These are phyloP conservation scores for Epichloe baconii DNA, from an alignment of 2,329 filamentous ascomycete species.

Conservation along the genomic window DNA sequence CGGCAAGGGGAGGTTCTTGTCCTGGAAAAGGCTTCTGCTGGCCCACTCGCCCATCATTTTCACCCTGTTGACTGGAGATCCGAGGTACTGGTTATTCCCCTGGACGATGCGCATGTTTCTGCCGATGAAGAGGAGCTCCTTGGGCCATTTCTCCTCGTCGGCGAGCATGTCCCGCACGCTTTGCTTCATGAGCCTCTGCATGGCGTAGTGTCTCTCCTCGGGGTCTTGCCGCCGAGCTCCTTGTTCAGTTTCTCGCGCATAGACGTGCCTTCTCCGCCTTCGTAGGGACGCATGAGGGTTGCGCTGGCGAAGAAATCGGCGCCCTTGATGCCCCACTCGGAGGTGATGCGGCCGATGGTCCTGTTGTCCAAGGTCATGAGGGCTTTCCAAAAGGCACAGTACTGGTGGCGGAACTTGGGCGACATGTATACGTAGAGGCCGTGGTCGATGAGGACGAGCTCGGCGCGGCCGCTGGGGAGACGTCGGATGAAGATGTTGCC, in stretches of 20 bases:
- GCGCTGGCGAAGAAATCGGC: slow-evolving; percentile 85
- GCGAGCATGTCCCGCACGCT: slow-evolving; percentile 55
- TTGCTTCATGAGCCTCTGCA: slow-evolving; percentile 76
- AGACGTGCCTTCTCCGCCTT: slow-evolving; percentile 57
- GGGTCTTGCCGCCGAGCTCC: slow-evolving; percentile 44
- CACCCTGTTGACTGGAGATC: slow-evolving; percentile 79
- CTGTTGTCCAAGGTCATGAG: slow-evolving; percentile 88
- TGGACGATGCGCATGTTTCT: slow-evolving; percentile 88
- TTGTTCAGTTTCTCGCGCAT: slow-evolving; percentile 52
- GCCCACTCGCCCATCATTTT: slow-evolving; percentile 94
- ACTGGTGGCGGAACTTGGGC: slow-evolving; percentile 71
- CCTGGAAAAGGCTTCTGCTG: slow-evolving; percentile 67
- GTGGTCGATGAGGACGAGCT: slow-evolving; percentile 93
- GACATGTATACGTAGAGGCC: slow-evolving; percentile 90
- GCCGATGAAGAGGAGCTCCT: slow-evolving; percentile 83
- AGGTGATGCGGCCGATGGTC: slow-evolving; percentile 59
- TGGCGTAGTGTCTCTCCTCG: slow-evolving; percentile 72
- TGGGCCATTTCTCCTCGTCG: slow-evolving; percentile 80
- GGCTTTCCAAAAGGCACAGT: slow-evolving; percentile 84
- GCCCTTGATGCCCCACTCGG: slow-evolving; percentile 76
- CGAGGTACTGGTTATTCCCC: slow-evolving; percentile 83
- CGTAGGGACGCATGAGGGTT: slow-evolving; percentile 80
- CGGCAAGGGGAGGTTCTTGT: slow-evolving; percentile 45
- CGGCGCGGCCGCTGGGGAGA: slow-evolving; percentile 64
- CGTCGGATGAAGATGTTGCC: slow-evolving; percentile 95